Evolutionary conservation across 2,329 filamentous ascomycete species (phyloP).

Genomic region (Pseudocercospora vitis): DNA sequence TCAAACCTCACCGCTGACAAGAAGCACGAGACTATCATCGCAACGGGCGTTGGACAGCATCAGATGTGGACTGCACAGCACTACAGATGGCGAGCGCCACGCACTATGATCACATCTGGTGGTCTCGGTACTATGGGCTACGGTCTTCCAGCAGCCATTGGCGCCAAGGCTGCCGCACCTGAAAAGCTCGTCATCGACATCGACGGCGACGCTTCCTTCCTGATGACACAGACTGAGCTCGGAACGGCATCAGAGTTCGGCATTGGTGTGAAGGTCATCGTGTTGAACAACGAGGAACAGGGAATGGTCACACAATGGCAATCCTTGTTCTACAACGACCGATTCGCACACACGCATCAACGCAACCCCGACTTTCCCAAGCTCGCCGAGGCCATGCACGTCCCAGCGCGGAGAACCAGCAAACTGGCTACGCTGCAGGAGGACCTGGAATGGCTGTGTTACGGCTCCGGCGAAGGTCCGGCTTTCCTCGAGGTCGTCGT

Average conservation of each 20-base stretch:
- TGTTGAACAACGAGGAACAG: conserved; percentile 96
- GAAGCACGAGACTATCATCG: conserved; percentile 82
- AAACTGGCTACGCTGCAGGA: conserved; percentile 77
- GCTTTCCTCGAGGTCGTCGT: conserved; percentile 89
- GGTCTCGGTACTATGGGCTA: conserved; percentile 96
- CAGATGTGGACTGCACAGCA: conserved; percentile 99
- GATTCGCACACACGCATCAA: conserved; percentile 90
- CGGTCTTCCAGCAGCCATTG: conserved; percentile 90
- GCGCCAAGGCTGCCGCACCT: conserved; percentile 81
- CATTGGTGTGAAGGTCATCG: conserved; percentile 91
- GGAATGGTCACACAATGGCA: conserved; percentile 99
- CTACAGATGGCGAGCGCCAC: conserved; percentile 88
- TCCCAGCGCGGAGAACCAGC: conserved; percentile 69
- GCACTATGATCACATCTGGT: conserved; percentile 94
- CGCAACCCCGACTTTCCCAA: conserved; percentile 95
- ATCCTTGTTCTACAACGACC: conserved; percentile 93
- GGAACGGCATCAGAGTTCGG: conserved; percentile 92
- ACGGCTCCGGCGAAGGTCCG: conserved; percentile 72
- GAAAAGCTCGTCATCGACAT: conserved; percentile 91
- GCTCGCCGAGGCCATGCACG: conserved; percentile 84
- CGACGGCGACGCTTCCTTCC: conserved; percentile 97
- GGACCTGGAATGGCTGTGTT: conserved; percentile 82
- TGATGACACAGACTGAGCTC: conserved; percentile 96
- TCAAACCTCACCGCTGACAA: conserved; percentile 77
- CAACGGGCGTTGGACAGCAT: conserved; percentile 94